A percentile compares a stretch with the other conserved stretches of the same genome.
phyloP scores from a whole-genome alignment of 768 basidiomycete species.

The Porphyrellus cyaneotinctus region DNA sequence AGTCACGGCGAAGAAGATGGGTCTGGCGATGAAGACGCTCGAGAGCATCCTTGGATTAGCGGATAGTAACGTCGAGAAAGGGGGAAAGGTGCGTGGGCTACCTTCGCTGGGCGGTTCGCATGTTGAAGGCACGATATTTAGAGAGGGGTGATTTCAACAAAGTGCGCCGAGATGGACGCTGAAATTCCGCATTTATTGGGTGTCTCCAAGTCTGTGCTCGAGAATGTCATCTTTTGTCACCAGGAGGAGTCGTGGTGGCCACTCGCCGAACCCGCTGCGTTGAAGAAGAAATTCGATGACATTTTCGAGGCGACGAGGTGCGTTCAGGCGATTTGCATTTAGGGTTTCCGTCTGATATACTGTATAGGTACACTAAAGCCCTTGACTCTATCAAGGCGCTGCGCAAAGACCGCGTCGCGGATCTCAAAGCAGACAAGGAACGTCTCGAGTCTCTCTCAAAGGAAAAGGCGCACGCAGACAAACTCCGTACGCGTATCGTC shows the following conservation, averaged over 20 bases:
- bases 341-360: neutral
- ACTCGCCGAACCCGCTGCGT: conserved; percentile 77
- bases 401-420: conserved; percentile 85
- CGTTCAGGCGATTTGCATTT: conserved; percentile 6
- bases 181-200: conserved; percentile 93
- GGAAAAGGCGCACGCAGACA: conserved; percentile 86
- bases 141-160: conserved; percentile 91
- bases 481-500: conserved; percentile 62
- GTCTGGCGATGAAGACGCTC: conserved; percentile 94
- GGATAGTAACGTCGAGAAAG: conserved; percentile 59
- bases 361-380: conserved; percentile 87
- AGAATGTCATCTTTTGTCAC: conserved; percentile 99
- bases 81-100: conserved; percentile 58
- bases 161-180: conserved; percentile 93
- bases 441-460: conserved; percentile 68
- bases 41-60: conserved; percentile 83
- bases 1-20: conserved; percentile 90
- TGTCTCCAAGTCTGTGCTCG: conserved; percentile 96
- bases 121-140: conserved; percentile 29
- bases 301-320: conserved; percentile 98
- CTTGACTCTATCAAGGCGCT: conserved; percentile 87
- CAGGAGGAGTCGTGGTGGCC: conserved; percentile 99
- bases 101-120: no score
- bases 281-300: conserved; percentile 99
- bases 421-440: conserved; percentile 92